Evolutionary conservation across 495 filamentous ascomycete genomes (phyloP), one percentile per base, ranked within the genome.

Genomic region (Penicillium lividum): DNA sequence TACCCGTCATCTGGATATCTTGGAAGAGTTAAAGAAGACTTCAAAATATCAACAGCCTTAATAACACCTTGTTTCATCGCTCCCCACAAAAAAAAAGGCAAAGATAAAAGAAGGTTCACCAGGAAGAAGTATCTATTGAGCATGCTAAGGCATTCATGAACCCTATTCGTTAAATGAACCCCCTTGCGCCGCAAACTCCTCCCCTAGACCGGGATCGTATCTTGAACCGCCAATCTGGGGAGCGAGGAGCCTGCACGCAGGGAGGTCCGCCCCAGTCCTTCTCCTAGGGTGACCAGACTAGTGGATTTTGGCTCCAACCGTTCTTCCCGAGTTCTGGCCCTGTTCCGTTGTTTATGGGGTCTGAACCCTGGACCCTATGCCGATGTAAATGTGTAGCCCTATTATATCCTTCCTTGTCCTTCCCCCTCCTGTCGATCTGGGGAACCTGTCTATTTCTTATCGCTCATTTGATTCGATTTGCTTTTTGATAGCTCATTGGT

Each of bases 101-200:
- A 45, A 45, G 9, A 22, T 22, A 22, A 22, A 22, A 22, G 22
- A 22, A 22, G 33, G 8, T 36, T 36, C 33, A 11, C 33, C 13
- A 16, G 7, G 27, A 13, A 28, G 30, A 43, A 34, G 31, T 36
- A 56, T 43, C 10, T 50, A 51, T 58, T 40, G 34, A 56, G 15
- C 44, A n/a, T 30, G n/a, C 48, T 48, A 53, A 45, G 38, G 47
- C 27, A 56, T n/a, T 9, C 11, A 10, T 18, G 16, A 27, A 22
- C 46, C 62, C 42, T 13, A 61, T 60, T 67, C 46, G 64, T 51
- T 43, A 47, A 50, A 56, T 34, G 42, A 10, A 38, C 22, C 63
- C 68, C 61, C 67, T 67, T 70, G 67, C 66, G 62, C 50, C 54
- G 43, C 42, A 47, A 3, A 38, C 51, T 68, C 60, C 65, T 57